Base-by-base conservation (phyloP, 164 flowering plant genomes). In the Pachysandra terminalis region DNA sequence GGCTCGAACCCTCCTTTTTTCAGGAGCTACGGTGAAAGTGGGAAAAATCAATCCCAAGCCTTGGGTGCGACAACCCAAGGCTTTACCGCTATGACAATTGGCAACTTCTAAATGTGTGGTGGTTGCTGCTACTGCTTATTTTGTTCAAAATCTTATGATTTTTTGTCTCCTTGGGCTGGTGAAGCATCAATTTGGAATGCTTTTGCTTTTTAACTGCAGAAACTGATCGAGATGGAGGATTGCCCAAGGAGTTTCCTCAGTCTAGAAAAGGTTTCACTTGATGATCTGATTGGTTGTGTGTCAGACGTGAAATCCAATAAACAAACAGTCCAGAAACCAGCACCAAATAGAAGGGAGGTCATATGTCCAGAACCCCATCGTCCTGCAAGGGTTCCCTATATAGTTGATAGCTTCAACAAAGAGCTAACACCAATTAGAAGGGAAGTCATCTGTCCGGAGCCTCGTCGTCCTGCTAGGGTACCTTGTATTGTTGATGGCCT, bases 351-450 rank as follows among this genome's bases (percentile, higher is more conserved):
- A 7, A 32, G 37, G 67, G 71, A 49, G 61, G 59, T 74, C 22
- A 23, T 74, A 21, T 69, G 73, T 48, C 77, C 73, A 1, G 69
- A 60, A 64, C 73, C 77, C 5, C 77, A 69, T 41, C 72, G 69
- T 59, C 49, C 56, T 52, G 58, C 64, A 23, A 64, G 77, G 61
- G 53, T 59, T 65, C 56, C 65, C 2, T 57, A 35, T 59, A 48
- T 53, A 41, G 54, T 59, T 37, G 73, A 74, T 41, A 53, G 51
- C 54, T 68, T 67, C 63, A 32, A 32, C 5, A 32, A 69, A 69
- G n/a, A 32, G 37, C 37, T 7, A 32, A 32, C 37, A 32, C 37
- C 37, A 3, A 32, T 32, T 32, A 32, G 37, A 32, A 32, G 7
- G 67, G 71, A 49, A 67, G 59, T 74, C 22, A 28, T 74, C 21